Conservation (phyloP, 257 asterid species). For the Lantana camara region DNA sequence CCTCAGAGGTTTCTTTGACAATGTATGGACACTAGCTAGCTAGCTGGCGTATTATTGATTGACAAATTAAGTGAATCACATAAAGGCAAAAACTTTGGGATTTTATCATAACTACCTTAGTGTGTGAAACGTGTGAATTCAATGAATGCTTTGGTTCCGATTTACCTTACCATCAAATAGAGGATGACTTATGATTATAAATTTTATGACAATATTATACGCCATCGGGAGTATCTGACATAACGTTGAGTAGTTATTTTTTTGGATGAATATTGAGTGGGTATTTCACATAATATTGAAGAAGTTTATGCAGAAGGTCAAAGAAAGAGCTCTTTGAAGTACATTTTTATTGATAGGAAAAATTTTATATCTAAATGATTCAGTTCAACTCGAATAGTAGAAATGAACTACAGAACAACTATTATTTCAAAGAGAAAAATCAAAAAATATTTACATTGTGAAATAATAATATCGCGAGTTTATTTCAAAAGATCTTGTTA, state of each 20-base stretch:
- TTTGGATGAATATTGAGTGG: too few relatives aligned
- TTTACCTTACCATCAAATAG: constrained; percentile 9
- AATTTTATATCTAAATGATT: too few relatives aligned
- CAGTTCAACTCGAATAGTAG: too few relatives aligned
- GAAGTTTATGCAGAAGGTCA: too few relatives aligned
- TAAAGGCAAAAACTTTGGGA: not conserved
- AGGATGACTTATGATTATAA: not conserved
- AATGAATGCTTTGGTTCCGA: constrained; percentile 29
- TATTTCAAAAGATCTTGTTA: too few relatives aligned
- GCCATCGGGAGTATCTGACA: not conserved
- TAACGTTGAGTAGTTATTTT: not conserved
- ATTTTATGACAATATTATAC: not conserved
- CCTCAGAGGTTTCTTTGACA: not conserved
- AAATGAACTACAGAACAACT: too few relatives aligned
- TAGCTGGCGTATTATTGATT: constrained; percentile 5
- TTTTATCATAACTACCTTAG: constrained; percentile 31
- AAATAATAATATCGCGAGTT: too few relatives aligned
- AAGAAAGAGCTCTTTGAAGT: too few relatives aligned
- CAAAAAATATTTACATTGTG: too few relatives aligned
- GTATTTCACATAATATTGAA: too few relatives aligned
- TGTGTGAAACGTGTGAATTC: constrained; percentile 36
- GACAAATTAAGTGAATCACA: constrained; percentile 21
- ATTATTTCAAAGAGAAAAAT: too few relatives aligned
- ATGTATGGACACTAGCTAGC: not conserved
- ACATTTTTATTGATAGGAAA: too few relatives aligned